Evolutionary conservation across 225 moss, liverwort and hornwort genomes (phyloP).

Genomic region (Climacium dendroides): DNA sequence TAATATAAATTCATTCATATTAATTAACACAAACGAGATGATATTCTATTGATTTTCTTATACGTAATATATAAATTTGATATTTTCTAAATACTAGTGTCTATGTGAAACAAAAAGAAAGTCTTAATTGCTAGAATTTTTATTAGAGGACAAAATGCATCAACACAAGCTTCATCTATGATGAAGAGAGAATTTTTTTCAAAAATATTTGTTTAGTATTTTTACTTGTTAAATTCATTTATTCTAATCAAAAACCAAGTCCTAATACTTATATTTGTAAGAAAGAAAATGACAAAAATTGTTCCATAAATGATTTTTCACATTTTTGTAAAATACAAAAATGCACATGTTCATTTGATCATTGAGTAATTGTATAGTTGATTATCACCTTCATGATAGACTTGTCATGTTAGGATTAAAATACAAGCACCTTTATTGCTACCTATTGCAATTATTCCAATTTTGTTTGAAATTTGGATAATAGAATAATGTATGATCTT

Average conservation of each 20-base stretch:
- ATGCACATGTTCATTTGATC: neutral
- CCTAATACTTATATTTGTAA: neutral
- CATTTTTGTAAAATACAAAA: accelerated
- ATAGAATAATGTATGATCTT: neutral
- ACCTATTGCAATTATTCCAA: no score
- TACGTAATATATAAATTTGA: neutral
- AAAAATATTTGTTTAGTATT: neutral
- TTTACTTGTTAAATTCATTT: neutral
- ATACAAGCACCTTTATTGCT: neutral
- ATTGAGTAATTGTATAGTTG: neutral
- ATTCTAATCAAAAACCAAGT: accelerated
- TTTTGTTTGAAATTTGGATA: neutral
- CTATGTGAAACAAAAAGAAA: neutral
- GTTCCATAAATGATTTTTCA: neutral
- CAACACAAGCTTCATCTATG: neutral
- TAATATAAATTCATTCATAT: neutral
- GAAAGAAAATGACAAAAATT: neutral
- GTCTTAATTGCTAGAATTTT: no score
- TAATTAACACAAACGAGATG: neutral
- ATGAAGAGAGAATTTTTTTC: neutral
- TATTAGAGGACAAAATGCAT: neutral
- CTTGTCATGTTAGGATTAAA: neutral
- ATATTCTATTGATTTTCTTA: no score
- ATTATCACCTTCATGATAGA: neutral
- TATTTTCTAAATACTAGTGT: accelerated